Evolutionary conservation across 202 grass and related monocot species (phyloP).

Genomic region (Setaria italica): DNA sequence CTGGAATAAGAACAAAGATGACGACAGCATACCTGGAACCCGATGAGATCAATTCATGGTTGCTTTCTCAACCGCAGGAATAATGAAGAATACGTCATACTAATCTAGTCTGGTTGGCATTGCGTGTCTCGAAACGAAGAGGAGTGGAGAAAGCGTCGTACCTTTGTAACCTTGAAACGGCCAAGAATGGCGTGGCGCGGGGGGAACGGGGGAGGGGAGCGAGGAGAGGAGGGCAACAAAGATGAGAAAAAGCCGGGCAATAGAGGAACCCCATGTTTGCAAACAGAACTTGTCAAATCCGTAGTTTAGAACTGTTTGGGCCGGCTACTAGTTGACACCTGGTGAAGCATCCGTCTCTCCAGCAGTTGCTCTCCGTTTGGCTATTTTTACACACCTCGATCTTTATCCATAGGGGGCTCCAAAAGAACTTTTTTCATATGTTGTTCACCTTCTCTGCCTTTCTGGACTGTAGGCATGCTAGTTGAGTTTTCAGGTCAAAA

Average conservation of each 20-base stretch:
- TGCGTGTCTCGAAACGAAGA: slow-evolving; percentile 45
- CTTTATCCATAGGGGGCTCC: too few species aligned
- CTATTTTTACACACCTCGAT: slow-evolving; percentile 37
- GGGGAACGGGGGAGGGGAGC: too few species aligned
- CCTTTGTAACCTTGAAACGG: slow-evolving; percentile 37
- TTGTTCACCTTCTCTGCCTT: too few species aligned
- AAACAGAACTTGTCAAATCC: slow-evolving; percentile 52
- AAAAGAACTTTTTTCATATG: too few species aligned
- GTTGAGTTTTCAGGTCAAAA: too few species aligned
- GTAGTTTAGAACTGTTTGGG: neutral
- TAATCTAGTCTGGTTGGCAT: neutral
- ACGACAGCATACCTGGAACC: slow-evolving; percentile 44
- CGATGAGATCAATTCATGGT: slow-evolving; percentile 23
- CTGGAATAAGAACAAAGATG: neutral
- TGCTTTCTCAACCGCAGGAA: slow-evolving; percentile 39
- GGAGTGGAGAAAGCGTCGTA: slow-evolving; percentile 24
- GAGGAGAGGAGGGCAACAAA: neutral
- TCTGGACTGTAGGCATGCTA: too few species aligned
- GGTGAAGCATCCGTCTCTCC: slow-evolving; percentile 35
- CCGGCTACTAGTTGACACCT: slow-evolving; percentile 33
- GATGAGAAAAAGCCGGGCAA: slow-evolving; percentile 61
- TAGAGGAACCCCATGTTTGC: slow-evolving; percentile 53
- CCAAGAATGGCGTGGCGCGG: slow-evolving; percentile 33
- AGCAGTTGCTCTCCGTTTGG: neutral
- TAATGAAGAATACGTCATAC: neutral